Evolutionary conservation across 805 yeast genomes (phyloP), one percentile per base, ranked within the genome.

Genomic region (Ascoidea asiatica): DNA sequence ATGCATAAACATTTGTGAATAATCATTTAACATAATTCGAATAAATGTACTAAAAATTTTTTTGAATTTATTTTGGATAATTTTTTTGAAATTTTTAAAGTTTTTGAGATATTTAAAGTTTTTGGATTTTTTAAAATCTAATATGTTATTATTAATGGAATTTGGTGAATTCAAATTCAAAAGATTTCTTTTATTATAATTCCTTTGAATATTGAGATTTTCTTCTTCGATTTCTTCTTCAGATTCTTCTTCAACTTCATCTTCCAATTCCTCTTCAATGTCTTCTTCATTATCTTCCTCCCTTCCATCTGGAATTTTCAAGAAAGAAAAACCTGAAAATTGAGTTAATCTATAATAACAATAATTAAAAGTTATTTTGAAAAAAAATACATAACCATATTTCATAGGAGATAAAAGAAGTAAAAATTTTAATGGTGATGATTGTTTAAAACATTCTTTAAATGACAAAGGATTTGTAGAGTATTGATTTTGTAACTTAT

Each of bases 261-360:
- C 43, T 42, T 64, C 67, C 8, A 63, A 58, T 19, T 52, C 49
- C n/a, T 56, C 48, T 37, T 8, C 42, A 43, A 5, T 37, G 19
- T 15, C 18, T 8, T 19, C n/a, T 18, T 21, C 8, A 4, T 15
- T 8, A 4, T 11, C 62, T 38, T 53, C 52, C 33, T 48, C 48
- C 39, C 59, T 59, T 43, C 63, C 67, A 6, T 44, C 43, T 42
- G 63, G 67, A 63, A 58, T 19, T 52, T 48, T 17, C 56, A 60
- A 50, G 42, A 63, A 63, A 44, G 58, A 58, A 1, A 67, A 66
- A 43, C 60, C 65, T 1, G 57, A 54, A 15, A 50, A 48, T 38
- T 52, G 52, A 35, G 59, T 55, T 63, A 63, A 60, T 17, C 54
- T 53, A 46, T 63, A 66, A 49, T 66, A 66, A 3, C 57, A 8